Conservation (phyloP, 2,329 filamentous ascomycete species). For the Microdochium paspali region DNA sequence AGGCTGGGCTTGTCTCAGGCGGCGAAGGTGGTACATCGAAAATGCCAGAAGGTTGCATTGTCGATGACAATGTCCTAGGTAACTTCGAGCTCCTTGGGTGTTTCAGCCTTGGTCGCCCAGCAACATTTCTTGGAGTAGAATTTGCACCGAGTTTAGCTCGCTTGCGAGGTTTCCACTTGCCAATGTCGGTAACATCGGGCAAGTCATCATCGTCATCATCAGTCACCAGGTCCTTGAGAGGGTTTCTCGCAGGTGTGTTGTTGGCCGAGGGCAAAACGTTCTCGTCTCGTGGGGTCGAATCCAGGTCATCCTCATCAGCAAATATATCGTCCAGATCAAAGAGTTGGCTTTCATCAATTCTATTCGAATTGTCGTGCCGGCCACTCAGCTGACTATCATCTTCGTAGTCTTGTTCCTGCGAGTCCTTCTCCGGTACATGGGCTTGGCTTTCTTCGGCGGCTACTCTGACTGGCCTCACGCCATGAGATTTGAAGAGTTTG, state of each 20-base stretch:
- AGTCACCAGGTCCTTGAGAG: background rate
- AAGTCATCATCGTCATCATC: constrained; percentile 19
- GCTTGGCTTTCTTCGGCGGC: constrained; percentile 19
- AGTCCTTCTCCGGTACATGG: constrained; percentile 28
- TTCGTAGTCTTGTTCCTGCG: constrained; percentile 39
- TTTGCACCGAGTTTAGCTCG: background rate
- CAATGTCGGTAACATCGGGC: constrained; percentile 18
- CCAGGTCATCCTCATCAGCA: constrained; percentile 5
- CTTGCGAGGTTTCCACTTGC: constrained; percentile 14
- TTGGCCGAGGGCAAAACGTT: constrained; percentile 5
- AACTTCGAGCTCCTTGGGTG: background rate
- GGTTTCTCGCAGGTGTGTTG: background rate
- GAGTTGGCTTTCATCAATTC: constrained; percentile 24
- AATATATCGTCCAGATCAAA: constrained; percentile 5
- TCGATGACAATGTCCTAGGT: constrained; percentile 3
- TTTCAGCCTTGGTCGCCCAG: background rate
- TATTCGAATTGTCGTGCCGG: constrained; percentile 15
- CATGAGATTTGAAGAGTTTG: constrained; percentile 41
- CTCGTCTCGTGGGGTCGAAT: constrained; percentile 5
- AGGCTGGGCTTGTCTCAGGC: constrained; percentile 24
- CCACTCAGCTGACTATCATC: constrained; percentile 37
- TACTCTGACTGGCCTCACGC: constrained; percentile 41
- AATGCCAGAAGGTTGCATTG: constrained; percentile 10
- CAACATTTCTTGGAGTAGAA: background rate
- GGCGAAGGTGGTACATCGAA: constrained; percentile 29